Evolutionary conservation across 257 asterid genomes (phyloP), one percentile per base, ranked within the genome.

Genomic region (Nicotiana knightiana): DNA sequence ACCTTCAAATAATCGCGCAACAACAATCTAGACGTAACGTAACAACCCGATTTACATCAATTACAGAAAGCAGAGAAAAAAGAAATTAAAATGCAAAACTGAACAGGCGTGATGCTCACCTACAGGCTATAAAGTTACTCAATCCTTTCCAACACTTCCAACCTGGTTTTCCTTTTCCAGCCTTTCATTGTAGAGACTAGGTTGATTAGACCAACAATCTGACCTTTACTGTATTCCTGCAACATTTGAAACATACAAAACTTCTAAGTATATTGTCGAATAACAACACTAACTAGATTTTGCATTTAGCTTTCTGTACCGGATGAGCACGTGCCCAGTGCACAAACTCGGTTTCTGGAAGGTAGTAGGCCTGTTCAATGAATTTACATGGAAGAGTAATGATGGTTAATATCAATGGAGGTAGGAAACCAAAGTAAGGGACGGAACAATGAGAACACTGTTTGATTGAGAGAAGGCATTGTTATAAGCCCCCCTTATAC

Each of bases 321-420:
- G 97, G 98, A 87, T 96, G 99, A 84, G 92, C 92, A 6, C 97
- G 98, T 3, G 99, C 92, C 98, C 98, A 94, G 84, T 94, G 99
- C 37, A 93, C 94, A 82, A 89, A 96, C 83, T 96, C 99, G 11
- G 99, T 96, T 90, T 96, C 99, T 79, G 98, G 99, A 86, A 96
- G 98, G 86, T 94, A 96, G 90, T 91, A 96, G 39, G 99, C 99
- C 99, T 94, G 96, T 81, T 32, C 43, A 55, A 81, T 62, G 79
- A 79, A 28, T 26, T 63, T 16, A 57, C 48, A 67, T 33, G 61
- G 79, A 68, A 35, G 73, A 86, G 78, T 48, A 24, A 81, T 24
- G 63, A 62, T 65, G 32, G 77, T 48, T 63, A 24, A 39, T 39
- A 16, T 6, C 9, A 16, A 55, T 21, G 77, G 6, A 46, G 57